phyloP scores from a whole-genome alignment of 1,284 basidiomycete species.

The Leccinum variabile region DNA sequence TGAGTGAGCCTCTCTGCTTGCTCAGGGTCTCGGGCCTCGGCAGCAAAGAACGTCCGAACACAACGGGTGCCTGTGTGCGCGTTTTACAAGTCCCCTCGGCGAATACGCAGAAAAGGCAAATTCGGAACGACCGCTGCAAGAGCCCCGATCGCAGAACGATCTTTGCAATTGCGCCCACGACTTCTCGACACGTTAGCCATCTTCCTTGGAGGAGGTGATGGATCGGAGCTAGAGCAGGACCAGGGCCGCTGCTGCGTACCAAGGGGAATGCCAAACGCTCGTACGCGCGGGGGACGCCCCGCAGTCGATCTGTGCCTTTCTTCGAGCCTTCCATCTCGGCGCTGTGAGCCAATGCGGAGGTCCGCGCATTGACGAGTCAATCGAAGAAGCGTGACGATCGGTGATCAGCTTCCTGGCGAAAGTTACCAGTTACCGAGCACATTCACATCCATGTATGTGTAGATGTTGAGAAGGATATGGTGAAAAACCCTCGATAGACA shows the following conservation, averaged over 20 bases:
- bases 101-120: not conserved
- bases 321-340: not conserved
- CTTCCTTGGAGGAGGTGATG: not conserved
- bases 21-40: not conserved
- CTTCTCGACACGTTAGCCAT: not conserved
- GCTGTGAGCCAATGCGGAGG: not conserved
- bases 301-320: not conserved
- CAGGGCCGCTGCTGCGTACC: not conserved
- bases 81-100: not conserved
- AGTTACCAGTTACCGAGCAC: not conserved
- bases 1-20: not conserved
- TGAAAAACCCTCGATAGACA: not conserved
- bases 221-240: not conserved
- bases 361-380: not conserved
- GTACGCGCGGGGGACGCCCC: not conserved
- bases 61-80: not conserved
- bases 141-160: not conserved
- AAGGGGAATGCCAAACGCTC: not conserved
- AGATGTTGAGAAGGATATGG: not conserved
- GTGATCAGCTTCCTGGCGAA: not conserved
- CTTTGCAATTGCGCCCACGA: not conserved
- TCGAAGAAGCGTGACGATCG: not conserved
- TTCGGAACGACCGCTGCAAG: not conserved
- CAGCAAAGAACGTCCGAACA: not conserved
- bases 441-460: not conserved